These are phyloP conservation scores for Brasenia schreberi DNA, from an alignment of 164 flowering plant species.

Conservation along the genomic window DNA sequence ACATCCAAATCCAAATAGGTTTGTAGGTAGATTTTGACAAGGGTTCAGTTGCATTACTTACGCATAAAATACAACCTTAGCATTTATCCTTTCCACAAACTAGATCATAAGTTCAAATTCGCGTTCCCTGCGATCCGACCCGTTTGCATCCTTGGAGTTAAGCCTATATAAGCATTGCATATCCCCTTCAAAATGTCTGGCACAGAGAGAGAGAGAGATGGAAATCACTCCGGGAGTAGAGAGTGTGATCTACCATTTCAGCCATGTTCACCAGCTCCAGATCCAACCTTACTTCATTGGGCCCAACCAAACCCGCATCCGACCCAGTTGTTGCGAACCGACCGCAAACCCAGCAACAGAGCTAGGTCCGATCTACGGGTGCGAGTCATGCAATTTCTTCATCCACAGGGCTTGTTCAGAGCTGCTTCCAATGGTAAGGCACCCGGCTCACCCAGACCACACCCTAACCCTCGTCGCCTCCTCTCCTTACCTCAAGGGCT, in stretches of 20 bases:
- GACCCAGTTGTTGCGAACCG: not conserved
- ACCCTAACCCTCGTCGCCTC: constrained; percentile 17
- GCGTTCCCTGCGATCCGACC: no score
- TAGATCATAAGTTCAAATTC: no score
- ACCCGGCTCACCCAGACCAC: constrained; percentile 19
- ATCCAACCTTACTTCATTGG: not conserved
- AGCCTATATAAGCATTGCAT: no score
- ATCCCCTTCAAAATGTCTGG: no score
- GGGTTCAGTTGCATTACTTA: no score
- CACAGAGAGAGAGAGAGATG: not conserved
- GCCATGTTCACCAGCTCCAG: constrained; percentile 2
- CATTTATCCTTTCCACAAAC: no score
- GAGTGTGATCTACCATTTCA: not conserved
- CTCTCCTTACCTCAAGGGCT: constrained; percentile 24
- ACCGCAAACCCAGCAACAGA: not conserved
- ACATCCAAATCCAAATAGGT: no score
- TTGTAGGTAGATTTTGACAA: no score
- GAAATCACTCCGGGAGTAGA: not conserved
- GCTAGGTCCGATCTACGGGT: not conserved
- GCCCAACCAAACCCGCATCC: not conserved
- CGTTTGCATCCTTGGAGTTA: no score
- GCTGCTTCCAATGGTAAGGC: constrained; percentile 12
- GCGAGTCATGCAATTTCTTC: constrained; percentile 14
- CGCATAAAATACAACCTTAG: no score
- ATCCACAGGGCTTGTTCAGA: constrained; percentile 16